Evolutionary conservation across 129 eudicot species (phyloP).

Genomic region (Calendula officinalis): DNA sequence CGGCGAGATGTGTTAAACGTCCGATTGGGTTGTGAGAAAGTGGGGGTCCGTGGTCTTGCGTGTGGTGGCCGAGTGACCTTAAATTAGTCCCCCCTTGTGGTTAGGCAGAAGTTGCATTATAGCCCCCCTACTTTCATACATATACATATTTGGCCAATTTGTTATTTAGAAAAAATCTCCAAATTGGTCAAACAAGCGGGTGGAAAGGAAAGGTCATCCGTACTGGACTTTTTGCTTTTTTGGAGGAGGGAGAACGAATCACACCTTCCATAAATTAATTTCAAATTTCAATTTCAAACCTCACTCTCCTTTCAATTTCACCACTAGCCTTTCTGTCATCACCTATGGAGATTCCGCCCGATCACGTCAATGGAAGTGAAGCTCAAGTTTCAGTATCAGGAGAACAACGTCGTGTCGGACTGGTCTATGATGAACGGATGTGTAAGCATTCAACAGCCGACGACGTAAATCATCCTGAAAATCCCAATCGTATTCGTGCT

Average conservation of each 20-base stretch:
- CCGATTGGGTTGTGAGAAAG: no score
- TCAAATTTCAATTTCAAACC: conserved; percentile 23
- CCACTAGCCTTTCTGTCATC: neutral
- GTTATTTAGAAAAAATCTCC: neutral
- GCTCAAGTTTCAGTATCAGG: conserved; percentile 7
- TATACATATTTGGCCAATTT: neutral
- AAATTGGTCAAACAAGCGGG: neutral
- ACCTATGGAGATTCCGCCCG: conserved; percentile 9
- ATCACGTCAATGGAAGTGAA: conserved; percentile 9
- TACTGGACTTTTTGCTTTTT: conserved; percentile 7
- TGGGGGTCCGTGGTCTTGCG: no score
- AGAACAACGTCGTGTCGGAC: conserved; percentile 59
- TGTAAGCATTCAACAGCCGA: conserved; percentile 58
- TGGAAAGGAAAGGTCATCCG: neutral
- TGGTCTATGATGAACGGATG: conserved; percentile 82
- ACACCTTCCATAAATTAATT: neutral
- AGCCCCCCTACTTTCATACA: neutral
- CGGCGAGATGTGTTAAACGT: no score
- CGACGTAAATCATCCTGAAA: conserved; percentile 61
- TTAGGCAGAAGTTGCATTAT: neutral
- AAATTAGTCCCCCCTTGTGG: no score
- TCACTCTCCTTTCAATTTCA: neutral
- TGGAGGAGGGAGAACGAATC: neutral
- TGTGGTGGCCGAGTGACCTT: no score
- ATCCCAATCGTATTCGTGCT: conserved; percentile 69